Evolutionary conservation across 345 rosid genomes (phyloP).

Genomic region (Sonneratia caseolaris): DNA sequence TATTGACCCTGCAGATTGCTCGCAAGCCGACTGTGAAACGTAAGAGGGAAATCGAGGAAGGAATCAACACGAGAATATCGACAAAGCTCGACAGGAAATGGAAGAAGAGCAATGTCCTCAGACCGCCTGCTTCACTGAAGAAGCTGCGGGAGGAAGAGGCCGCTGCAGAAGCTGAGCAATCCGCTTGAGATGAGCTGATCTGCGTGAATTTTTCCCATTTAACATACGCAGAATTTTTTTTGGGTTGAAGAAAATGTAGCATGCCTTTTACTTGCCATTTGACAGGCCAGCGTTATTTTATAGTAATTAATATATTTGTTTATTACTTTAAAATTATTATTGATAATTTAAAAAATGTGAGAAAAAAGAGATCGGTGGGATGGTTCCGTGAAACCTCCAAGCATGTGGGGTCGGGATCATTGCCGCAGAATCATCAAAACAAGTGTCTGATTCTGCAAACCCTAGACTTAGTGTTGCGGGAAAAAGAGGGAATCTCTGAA

Average conservation of each 20-base stretch:
- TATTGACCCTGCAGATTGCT: slow-evolving; percentile 37
- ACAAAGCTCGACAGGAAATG: slow-evolving; percentile 80
- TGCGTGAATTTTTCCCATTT: too few relatives aligned
- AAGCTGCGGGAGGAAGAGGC: slow-evolving; percentile 77
- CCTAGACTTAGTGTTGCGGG: not conserved
- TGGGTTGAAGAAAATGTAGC: too few relatives aligned
- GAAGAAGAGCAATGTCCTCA: slow-evolving; percentile 79
- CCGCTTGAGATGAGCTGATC: slow-evolving; percentile 21
- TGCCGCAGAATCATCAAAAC: not conserved
- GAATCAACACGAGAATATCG: slow-evolving; percentile 77
- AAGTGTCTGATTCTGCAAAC: slow-evolving; percentile 4
- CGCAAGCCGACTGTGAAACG: slow-evolving; percentile 72
- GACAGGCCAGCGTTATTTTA: too few relatives aligned
- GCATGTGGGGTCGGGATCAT: too few relatives aligned
- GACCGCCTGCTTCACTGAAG: slow-evolving; percentile 74
- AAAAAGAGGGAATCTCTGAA: slow-evolving; percentile 3
- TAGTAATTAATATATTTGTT: too few relatives aligned
- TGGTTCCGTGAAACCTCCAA: too few relatives aligned
- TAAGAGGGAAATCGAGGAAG: slow-evolving; percentile 87
- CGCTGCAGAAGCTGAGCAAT: slow-evolving; percentile 66
- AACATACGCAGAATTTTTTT: too few relatives aligned
- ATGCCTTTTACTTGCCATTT: too few relatives aligned
- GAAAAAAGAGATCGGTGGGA: too few relatives aligned
- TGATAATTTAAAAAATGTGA: too few relatives aligned
- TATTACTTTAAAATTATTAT: too few relatives aligned